Conservation (phyloP, 768 basidiomycete genomes). For the Mycena pura region DNA sequence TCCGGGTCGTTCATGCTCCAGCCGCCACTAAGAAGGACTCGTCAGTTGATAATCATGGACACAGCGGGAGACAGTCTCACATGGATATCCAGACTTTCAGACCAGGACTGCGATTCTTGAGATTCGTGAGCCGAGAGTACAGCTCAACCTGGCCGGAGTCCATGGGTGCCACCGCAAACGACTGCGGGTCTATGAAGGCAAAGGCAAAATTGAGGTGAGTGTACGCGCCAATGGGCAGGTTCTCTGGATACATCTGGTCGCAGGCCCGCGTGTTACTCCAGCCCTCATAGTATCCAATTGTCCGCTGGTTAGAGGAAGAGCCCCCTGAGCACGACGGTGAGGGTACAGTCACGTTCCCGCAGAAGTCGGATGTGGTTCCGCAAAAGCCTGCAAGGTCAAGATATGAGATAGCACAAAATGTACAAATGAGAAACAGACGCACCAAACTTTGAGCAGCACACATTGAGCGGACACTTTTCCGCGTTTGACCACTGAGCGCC, state of each 20-base stretch:
- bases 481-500: background rate
- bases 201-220: background rate
- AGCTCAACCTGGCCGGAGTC: background rate
- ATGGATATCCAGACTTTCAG: background rate
- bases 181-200: background rate
- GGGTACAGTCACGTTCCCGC: background rate
- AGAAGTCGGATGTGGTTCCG: background rate
- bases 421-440: background rate
- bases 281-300: background rate
- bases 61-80: background rate
- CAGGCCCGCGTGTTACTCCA: background rate
- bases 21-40: background rate
- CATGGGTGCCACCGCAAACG: background rate
- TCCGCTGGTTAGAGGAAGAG: background rate
- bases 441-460: background rate
- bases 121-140: background rate
- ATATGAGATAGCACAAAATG: background rate
- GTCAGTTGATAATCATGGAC: background rate
- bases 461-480: background rate
- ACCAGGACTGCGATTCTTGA: background rate
- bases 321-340: background rate
- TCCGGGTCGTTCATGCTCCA: background rate
- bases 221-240: background rate
- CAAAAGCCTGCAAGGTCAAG: background rate
- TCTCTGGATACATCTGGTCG: background rate